Evolutionary conservation across 371 early-diverging fungal genomes (phyloP).

Genomic region (Nematocida homosporus): DNA sequence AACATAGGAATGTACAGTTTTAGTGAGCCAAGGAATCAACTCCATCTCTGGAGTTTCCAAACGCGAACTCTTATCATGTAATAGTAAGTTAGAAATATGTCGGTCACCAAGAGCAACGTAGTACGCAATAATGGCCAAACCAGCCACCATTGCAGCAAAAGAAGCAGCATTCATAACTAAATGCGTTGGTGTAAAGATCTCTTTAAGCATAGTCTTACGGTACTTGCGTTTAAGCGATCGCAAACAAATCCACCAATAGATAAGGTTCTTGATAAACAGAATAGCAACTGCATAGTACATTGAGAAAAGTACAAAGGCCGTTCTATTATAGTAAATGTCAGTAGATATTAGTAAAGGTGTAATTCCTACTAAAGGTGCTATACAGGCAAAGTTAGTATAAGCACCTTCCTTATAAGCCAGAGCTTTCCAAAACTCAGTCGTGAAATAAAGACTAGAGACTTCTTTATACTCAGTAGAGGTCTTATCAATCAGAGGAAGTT

Average conservation of each 20-base stretch:
- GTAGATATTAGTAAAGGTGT: background rate
- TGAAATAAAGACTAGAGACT: conserved; percentile 14
- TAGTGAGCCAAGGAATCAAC: background rate
- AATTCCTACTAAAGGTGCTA: background rate
- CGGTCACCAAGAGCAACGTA: conserved; percentile 3
- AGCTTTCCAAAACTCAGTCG: conserved; percentile 45
- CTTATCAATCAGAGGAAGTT: background rate
- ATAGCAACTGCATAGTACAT: background rate
- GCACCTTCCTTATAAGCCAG: background rate
- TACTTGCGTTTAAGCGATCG: background rate
- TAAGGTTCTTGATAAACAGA: background rate
- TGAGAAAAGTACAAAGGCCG: background rate
- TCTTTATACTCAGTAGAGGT: background rate
- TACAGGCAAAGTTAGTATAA: background rate
- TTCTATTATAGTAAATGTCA: background rate
- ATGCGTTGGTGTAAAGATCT: background rate
- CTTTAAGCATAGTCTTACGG: background rate
- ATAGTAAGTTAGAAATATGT: background rate
- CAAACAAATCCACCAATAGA: background rate
- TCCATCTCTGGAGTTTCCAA: background rate
- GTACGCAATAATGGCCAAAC: background rate
- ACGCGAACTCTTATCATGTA: background rate
- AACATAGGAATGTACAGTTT: background rate
- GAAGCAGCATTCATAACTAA: background rate
- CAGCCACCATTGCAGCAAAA: background rate